phyloP scores from a whole-genome alignment of 2,329 filamentous ascomycete genomes.

The Dryadomyces sulphureus region DNA sequence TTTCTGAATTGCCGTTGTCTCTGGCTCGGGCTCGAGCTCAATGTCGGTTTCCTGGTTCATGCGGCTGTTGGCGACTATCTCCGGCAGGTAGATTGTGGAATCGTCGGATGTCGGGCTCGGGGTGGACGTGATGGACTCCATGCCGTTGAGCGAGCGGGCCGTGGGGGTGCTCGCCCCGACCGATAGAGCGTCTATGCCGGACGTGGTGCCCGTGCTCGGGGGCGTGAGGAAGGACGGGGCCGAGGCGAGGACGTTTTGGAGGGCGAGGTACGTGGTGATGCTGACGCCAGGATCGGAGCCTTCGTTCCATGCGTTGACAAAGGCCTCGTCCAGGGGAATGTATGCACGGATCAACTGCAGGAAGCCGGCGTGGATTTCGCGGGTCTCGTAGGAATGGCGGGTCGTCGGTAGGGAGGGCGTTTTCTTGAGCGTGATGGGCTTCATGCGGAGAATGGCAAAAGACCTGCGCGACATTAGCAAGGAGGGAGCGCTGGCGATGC shows the following conservation, averaged over 20 bases:
- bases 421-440: constrained; percentile 45
- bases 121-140: not conserved
- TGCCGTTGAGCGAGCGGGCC: constrained; percentile 15
- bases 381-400: constrained; percentile 35
- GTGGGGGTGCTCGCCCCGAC: constrained; percentile 4
- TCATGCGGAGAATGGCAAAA: constrained; percentile 48
- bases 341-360: constrained; percentile 46
- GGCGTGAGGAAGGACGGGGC: constrained; percentile 17
- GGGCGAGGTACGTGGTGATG: constrained; percentile 19
- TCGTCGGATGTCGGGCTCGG: not conserved
- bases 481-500: not conserved
- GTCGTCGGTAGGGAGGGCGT: constrained; percentile 40
- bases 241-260: constrained; percentile 20
- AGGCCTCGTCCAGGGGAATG: constrained; percentile 47
- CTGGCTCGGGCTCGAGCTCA: constrained; percentile 18
- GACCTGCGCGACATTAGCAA: constrained; percentile 25
- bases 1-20: constrained; percentile 47
- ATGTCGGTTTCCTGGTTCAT: not conserved
- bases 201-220: not conserved
- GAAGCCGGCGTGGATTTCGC: constrained; percentile 41
- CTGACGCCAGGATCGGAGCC: constrained; percentile 24
- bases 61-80: not conserved
- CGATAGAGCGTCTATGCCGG: not conserved
- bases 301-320: constrained; percentile 51
- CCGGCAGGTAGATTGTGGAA: not conserved